A percentile compares a stretch with the other conserved stretches of the same genome.
Evolutionary conservation across 306 rosid species (phyloP).

Genomic region (Malus domestica): ASM211411v1 NC_041801.1:14335501-14336000

Average conservation of each 20-base stretch:
- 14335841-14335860: background rate
- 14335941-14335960: background rate
- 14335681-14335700: slow-evolving; percentile 31
- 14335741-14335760: slow-evolving; percentile 81
- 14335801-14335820: background rate
- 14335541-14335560: slow-evolving; percentile 77
- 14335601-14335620: slow-evolving; percentile 36
- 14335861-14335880: background rate
- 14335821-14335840: background rate
- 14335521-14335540: slow-evolving; percentile 88
- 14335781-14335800: background rate
- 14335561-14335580: slow-evolving; percentile 77
- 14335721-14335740: slow-evolving; percentile 71
- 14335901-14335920: background rate
- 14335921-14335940: background rate
- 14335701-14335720: slow-evolving; percentile 68
- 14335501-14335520: slow-evolving; percentile 60
- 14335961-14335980: background rate
- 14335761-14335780: slow-evolving; percentile 57
- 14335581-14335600: slow-evolving; percentile 70
- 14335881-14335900: background rate
- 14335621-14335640: background rate
- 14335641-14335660: background rate
- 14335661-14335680: background rate
- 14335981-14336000: background rate